phyloP scores from a whole-genome alignment of 257 asterid genomes.

The Mitragyna speciosa region DNA sequence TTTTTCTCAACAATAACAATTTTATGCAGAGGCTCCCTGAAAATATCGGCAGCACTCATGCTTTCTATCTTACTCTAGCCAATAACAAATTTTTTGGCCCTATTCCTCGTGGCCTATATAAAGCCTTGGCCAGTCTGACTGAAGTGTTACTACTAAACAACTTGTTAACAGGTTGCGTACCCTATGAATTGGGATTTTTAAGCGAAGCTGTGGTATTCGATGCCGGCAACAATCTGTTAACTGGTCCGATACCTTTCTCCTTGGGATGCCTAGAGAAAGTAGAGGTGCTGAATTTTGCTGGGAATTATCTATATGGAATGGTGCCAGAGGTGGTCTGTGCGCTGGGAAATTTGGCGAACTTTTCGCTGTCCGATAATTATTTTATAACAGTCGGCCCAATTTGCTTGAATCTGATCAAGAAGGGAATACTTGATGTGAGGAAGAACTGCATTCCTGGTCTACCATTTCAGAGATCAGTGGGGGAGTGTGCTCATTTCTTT shows the following conservation, averaged over 20 bases:
- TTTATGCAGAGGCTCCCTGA: constrained; percentile 56
- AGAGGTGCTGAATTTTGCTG: constrained; percentile 60
- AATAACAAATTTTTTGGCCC: constrained; percentile 71
- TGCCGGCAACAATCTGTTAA: constrained; percentile 49
- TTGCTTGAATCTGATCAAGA: constrained; percentile 48
- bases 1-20: constrained; percentile 67
- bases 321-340: constrained; percentile 64
- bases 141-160: constrained; percentile 63
- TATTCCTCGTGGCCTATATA: constrained; percentile 46
- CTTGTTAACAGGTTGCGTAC: constrained; percentile 55
- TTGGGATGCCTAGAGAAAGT: constrained; percentile 53
- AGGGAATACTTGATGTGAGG: constrained; percentile 59
- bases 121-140: constrained; percentile 28
- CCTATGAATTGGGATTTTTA: constrained; percentile 60
- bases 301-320: constrained; percentile 49
- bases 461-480: constrained; percentile 52
- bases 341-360: constrained; percentile 42
- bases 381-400: constrained; percentile 51
- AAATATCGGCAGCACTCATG: constrained; percentile 19
- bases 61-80: constrained; percentile 57
- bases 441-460: constrained; percentile 63
- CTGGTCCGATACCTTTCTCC: constrained; percentile 60
- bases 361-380: constrained; percentile 61
- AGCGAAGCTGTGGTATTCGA: constrained; percentile 50
- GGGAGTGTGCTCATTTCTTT: constrained; percentile 52